These are phyloP conservation scores for Candida yuanshanica DNA, from an alignment of 805 yeast genomes.

Conservation along the genomic window DNA sequence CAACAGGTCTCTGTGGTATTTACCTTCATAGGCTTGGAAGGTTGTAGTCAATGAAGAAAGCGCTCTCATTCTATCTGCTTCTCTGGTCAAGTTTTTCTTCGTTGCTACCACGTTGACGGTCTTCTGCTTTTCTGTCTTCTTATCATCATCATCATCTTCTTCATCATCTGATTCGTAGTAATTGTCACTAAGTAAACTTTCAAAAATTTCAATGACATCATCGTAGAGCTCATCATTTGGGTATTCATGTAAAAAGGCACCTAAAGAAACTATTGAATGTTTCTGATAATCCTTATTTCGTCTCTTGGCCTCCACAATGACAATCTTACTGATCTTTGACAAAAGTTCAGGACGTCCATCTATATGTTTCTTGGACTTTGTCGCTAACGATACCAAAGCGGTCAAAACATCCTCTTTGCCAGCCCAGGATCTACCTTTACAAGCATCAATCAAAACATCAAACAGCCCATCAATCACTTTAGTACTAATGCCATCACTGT, in stretches of 20 bases:
- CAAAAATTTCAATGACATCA: conserved; percentile 28
- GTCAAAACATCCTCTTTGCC: conserved; percentile 78
- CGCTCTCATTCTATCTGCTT: conserved; percentile 38
- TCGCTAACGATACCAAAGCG: conserved; percentile 57
- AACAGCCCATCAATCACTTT: conserved; percentile 35
- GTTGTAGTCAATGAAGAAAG: conserved; percentile 32
- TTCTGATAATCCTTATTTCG: conserved; percentile 60
- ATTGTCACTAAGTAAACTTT: conserved; percentile 31
- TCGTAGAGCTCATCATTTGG: conserved; percentile 27
- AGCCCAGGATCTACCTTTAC: conserved; percentile 77
- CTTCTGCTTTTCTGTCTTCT: conserved; percentile 13
- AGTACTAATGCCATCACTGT: conserved; percentile 20
- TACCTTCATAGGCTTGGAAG: conserved; percentile 23
- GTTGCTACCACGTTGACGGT: conserved; percentile 34
- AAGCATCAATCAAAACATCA: conserved; percentile 49
- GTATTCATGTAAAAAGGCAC: conserved; percentile 40
- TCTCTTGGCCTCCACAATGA: conserved; percentile 58
- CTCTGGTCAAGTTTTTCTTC: conserved; percentile 39
- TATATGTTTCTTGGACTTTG: conserved; percentile 38
- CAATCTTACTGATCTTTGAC: conserved; percentile 36
- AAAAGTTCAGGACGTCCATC: conserved; percentile 26
- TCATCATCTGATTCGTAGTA: conserved; percentile 36
- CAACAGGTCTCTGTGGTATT: conserved; percentile 17
- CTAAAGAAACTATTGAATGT: conserved; percentile 47
- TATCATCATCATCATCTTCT: conserved; percentile 30